These are phyloP conservation scores for Candida berthetii DNA, from an alignment of 805 yeast species.

Conservation along the genomic window DNA sequence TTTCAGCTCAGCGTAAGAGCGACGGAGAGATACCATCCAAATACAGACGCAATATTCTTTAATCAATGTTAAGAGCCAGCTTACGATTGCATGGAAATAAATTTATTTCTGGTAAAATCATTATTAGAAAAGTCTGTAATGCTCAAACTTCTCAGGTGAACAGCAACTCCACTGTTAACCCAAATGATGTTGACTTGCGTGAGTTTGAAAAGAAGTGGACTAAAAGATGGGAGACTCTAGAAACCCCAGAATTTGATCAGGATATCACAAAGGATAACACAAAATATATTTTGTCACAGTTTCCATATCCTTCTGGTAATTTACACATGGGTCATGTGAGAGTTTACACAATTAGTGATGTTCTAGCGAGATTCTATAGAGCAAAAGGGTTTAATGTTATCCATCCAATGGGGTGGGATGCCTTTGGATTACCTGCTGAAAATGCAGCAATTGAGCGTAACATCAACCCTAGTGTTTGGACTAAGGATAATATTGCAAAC, in stretches of 20 bases:
- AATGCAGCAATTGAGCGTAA: conserved; percentile 92
- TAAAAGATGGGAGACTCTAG: conserved; percentile 34
- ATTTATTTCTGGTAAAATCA: too few relatives aligned
- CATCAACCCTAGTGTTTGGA: conserved; percentile 80
- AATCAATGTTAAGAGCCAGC: too few relatives aligned
- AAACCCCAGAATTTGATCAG: conserved; percentile 22
- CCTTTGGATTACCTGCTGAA: conserved; percentile 97
- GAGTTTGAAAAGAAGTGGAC: conserved; percentile 50
- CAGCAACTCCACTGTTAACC: conserved; percentile 1
- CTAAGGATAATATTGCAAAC: conserved; percentile 65
- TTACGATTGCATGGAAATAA: too few relatives aligned
- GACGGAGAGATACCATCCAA: too few relatives aligned
- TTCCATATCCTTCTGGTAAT: conserved; percentile 94
- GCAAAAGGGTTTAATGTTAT: conserved; percentile 72
- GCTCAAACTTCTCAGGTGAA: not conserved
- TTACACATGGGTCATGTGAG: conserved; percentile 93
- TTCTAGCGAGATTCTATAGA: conserved; percentile 69
- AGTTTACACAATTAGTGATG: conserved; percentile 89
- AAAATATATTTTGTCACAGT: conserved; percentile 77
- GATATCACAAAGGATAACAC: conserved; percentile 14
- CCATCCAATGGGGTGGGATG: conserved; percentile 99
- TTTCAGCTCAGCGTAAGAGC: too few relatives aligned
- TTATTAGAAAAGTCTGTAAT: too few relatives aligned
- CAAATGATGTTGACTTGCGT: not conserved
- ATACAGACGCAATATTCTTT: too few relatives aligned